Percentiles rank a stretch among this genome's conserved stretches.
phyloP scores from a whole-genome alignment of 1,139 yeast species.

The Blastobotrys serpentis region DNA sequence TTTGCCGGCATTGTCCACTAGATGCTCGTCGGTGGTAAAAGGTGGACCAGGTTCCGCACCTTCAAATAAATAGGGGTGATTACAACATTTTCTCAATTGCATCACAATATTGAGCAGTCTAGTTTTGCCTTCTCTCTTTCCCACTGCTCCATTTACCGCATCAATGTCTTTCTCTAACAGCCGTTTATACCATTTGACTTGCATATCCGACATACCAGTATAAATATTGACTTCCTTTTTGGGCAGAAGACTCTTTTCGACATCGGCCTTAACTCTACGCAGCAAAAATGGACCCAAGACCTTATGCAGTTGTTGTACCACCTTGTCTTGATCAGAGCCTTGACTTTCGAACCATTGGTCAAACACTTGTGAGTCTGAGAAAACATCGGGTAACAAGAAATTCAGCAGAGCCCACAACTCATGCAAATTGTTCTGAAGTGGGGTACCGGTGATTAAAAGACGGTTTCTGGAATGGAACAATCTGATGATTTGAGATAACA shows the following conservation, averaged over 20 bases:
- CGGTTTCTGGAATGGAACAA: slow-evolving; percentile 83
- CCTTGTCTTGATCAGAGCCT: slow-evolving; percentile 58
- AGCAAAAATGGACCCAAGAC: slow-evolving; percentile 85
- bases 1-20: slow-evolving; percentile 84
- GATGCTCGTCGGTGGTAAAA: slow-evolving; percentile 91
- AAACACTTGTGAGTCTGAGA: slow-evolving; percentile 86
- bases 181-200: slow-evolving; percentile 84
- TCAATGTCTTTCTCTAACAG: slow-evolving; percentile 90
- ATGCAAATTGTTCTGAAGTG: slow-evolving; percentile 89
- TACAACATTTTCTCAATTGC: slow-evolving; percentile 96
- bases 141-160: slow-evolving; percentile 92
- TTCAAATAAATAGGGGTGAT: slow-evolving; percentile 93
- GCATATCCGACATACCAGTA: slow-evolving; percentile 96
- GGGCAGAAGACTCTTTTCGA: slow-evolving; percentile 85
- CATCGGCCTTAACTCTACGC: slow-evolving; percentile 89
- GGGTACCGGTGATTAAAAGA: slow-evolving; percentile 90
- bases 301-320: slow-evolving; percentile 84
- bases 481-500: slow-evolving; percentile 86
- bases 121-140: slow-evolving; percentile 90
- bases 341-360: slow-evolving; percentile 80
- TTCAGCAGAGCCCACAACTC: slow-evolving; percentile 94
- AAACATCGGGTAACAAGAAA: slow-evolving; percentile 92
- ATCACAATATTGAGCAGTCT: slow-evolving; percentile 87
- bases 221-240: slow-evolving; percentile 87
- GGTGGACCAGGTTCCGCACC: slow-evolving; percentile 99